These are phyloP conservation scores for Fomitopsis schrenkii DNA, from an alignment of 1,284 basidiomycete species.

Conservation along the genomic window DNA sequence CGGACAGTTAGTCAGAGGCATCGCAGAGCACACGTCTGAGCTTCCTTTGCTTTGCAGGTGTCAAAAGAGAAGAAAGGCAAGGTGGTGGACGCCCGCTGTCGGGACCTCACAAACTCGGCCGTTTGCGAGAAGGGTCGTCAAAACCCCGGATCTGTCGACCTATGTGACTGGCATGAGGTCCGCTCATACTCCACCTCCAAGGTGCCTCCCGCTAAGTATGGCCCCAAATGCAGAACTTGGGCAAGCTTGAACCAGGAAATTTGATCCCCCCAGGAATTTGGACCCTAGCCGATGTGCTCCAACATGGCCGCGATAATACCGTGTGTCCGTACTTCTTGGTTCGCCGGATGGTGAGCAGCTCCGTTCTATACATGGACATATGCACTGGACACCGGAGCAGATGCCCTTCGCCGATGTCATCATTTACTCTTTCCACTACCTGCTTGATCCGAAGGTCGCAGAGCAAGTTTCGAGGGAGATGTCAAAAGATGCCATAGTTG, in stretches of 20 bases:
- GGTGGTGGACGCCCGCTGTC: slow-evolving; percentile 94
- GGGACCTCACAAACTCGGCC: slow-evolving; percentile 89
- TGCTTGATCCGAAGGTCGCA: slow-evolving; percentile 98
- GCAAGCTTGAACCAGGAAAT: slow-evolving; percentile 79
- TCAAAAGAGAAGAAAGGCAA: slow-evolving; percentile 98
- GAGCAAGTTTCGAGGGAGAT: slow-evolving; percentile 98
- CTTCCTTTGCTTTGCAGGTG: slow-evolving; percentile 46
- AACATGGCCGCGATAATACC: slow-evolving; percentile 83
- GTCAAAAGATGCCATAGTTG: slow-evolving; percentile 97
- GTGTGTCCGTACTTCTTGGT: slow-evolving; percentile 97
- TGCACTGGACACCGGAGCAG: slow-evolving; percentile 37
- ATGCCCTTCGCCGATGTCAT: slow-evolving; percentile 95
- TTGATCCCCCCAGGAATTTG: slow-evolving; percentile 88
- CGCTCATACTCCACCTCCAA: slow-evolving; percentile 12
- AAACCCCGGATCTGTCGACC: slow-evolving; percentile 87
- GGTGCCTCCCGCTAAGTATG: neutral
- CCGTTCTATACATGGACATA: neutral
- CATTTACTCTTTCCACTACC: slow-evolving; percentile 99
- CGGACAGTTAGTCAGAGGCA: neutral
- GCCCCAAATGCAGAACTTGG: slow-evolving; percentile 51
- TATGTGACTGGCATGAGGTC: slow-evolving; percentile 97
- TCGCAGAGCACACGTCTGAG: slow-evolving; percentile 1
- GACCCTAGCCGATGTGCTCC: slow-evolving; percentile 92
- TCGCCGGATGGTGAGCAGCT: slow-evolving; percentile 79
- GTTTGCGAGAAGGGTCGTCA: slow-evolving; percentile 84